These are phyloP conservation scores for Debaryomyces singareniensis DNA, from an alignment of 1,139 yeast species.

Conservation along the genomic window DNA sequence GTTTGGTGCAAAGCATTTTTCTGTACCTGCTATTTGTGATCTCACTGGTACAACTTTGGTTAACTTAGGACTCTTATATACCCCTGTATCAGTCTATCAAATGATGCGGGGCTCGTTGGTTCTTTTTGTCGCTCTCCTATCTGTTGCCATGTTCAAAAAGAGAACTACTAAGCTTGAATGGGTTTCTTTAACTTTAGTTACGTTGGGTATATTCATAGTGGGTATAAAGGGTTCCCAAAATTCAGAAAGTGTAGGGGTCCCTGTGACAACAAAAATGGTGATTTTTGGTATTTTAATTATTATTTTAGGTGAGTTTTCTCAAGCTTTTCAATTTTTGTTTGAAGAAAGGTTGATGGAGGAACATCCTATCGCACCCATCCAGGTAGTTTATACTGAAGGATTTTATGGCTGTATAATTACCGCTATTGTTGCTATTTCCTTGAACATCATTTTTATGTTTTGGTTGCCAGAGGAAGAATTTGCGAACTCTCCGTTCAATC, in stretches of 20 bases:
- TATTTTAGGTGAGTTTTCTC: conserved; percentile 56
- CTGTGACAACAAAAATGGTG: conserved; percentile 12
- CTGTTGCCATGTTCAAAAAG: conserved; percentile 56
- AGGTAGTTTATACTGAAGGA: conserved; percentile 73
- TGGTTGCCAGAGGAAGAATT: conserved; percentile 26
- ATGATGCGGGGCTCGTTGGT: conserved; percentile 81
- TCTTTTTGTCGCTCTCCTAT: conserved; percentile 67
- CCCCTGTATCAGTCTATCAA: conserved; percentile 81
- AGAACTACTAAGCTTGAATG: conserved; percentile 59
- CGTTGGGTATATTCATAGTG: conserved; percentile 64
- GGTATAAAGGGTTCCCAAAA: conserved; percentile 58
- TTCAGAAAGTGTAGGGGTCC: conserved; percentile 14
- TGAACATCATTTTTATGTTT: conserved; percentile 36
- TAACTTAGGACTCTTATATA: conserved; percentile 68
- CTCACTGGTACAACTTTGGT: conserved; percentile 67
- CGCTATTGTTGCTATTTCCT: conserved; percentile 34
- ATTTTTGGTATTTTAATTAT: conserved; percentile 55
- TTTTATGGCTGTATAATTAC: conserved; percentile 53
- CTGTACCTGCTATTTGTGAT: conserved; percentile 70
- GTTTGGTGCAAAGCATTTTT: conserved; percentile 22
- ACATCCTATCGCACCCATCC: conserved; percentile 54
- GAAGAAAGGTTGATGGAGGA: conserved; percentile 64
- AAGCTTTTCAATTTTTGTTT: conserved; percentile 71
- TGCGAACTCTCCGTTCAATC: conserved; percentile 48
- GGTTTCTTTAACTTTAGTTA: conserved; percentile 55